phyloP scores from a whole-genome alignment of 768 basidiomycete genomes.

The Clitopilus hobsonii region DNA sequence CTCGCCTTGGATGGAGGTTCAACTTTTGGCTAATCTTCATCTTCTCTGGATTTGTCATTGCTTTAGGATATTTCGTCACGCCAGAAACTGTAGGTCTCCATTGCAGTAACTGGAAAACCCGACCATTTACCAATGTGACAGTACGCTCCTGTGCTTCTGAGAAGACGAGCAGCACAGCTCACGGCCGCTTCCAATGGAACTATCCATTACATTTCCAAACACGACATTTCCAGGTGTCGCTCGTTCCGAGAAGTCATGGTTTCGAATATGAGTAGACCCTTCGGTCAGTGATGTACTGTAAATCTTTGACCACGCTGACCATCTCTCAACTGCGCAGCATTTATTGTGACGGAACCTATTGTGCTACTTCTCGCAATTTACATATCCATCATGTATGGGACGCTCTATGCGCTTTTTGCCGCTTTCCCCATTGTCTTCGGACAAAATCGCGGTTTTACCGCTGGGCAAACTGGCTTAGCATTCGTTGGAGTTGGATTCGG shows the following conservation, averaged over 20 bases:
- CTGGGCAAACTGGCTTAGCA: constrained; percentile 53
- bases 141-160: constrained; percentile 61
- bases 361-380: constrained; percentile 55
- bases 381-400: constrained; percentile 57
- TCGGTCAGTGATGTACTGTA: constrained; percentile 31
- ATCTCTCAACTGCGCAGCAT: constrained; percentile 28
- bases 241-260: constrained; percentile 38
- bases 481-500: constrained; percentile 65
- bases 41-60: constrained; percentile 39
- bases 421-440: constrained; percentile 60
- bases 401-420: constrained; percentile 60
- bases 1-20: constrained; percentile 51
- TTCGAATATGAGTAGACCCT: constrained; percentile 51
- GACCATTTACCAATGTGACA: constrained; percentile 11
- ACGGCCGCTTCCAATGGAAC: constrained; percentile 32
- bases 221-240: constrained; percentile 40
- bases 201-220: constrained; percentile 42
- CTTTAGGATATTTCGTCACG: constrained; percentile 40
- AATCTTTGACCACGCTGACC: background rate
- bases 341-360: constrained; percentile 61
- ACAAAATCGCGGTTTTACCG: constrained; percentile 44
- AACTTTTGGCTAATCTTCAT: constrained; percentile 66
- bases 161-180: constrained; percentile 43
- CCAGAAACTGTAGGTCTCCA: constrained; percentile 51
- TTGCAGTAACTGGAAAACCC: background rate